Evolutionary conservation across 805 yeast genomes (phyloP), one percentile per base, ranked within the genome.

Genomic region (Ogataea ganodermae): DNA sequence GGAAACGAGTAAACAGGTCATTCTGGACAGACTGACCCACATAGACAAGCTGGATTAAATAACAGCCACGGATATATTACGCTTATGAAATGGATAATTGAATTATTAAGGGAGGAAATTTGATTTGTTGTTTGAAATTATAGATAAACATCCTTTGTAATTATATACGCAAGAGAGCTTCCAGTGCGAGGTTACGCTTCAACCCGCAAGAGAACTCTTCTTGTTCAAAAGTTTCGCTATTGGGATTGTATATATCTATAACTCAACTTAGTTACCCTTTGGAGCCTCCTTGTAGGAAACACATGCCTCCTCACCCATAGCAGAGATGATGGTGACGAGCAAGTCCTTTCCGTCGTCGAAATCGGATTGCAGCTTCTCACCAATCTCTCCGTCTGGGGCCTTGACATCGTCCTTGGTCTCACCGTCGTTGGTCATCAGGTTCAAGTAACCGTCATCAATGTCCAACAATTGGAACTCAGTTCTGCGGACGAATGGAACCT

Each of bases 241-340:
- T 44, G 42, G 42, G 37, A 47, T 30, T 47, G 35, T 47, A 38
- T 46, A 42, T 47, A 31, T 46, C 35, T 27, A 27, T 42, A 22
- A 42, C 46, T 49, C 44, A 47, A 48, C 48, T 62, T 65, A 66
- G 56, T 60, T 60, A 57, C 62, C 62, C 61, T 86, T 88, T 78
- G 98, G 97, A 71, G 98, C 96, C 80, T 94, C 99, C 86, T 92
- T 94, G 92, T 78, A 88, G 68, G 97, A 85, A 71, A 94, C 86
- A 67, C 96, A 95, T 72, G 98, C 97, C 83, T 94, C 99, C 84
- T 94, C 99, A 75, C 89, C 95, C 99, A 94, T 94, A 66, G 99
- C 95, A 61, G 96, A 76, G 76, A 94, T 87, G 79, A 94, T 87
- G 70, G 99, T 90, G 68, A 94, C 96, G 69, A 88, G 78, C 72